phyloP scores from a whole-genome alignment of 2,329 filamentous ascomycete species.

The Fusarium pseudoanthophilum region DNA sequence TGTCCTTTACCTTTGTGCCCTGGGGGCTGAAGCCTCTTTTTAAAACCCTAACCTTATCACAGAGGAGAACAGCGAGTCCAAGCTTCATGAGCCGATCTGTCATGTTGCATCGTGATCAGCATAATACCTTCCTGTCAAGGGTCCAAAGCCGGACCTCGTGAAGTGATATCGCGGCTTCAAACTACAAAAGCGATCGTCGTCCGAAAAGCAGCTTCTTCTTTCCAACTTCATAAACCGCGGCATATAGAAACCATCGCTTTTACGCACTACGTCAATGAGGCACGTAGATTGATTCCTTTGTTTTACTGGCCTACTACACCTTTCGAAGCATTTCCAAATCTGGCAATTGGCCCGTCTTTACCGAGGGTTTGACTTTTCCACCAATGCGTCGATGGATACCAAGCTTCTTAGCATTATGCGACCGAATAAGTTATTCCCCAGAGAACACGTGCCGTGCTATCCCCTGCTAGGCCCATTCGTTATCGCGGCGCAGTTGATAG shows the following conservation, averaged over 20 bases:
- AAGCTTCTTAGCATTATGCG: not conserved
- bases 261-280: not conserved
- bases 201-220: conserved; percentile 8
- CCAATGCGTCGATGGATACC: conserved; percentile 5
- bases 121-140: conserved; percentile 13
- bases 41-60: no score
- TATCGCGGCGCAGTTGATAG: not conserved
- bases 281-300: not conserved
- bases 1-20: not conserved
- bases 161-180: not conserved
- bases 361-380: conserved; percentile 19
- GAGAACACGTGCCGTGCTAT: conserved; percentile 10
- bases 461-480: not conserved
- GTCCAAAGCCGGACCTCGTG: not conserved
- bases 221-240: not conserved
- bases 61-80: not conserved
- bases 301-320: conserved; percentile 1
- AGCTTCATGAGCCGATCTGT: not conserved
- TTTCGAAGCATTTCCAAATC: not conserved
- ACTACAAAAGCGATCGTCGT: not conserved
- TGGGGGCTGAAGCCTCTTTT: no score
- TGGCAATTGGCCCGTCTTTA: conserved; percentile 17
- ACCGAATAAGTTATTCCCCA: conserved; percentile 18
- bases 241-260: not conserved
- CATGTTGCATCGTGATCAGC: conserved; percentile 21